These are phyloP conservation scores for Boletus pseudopeckii DNA, from an alignment of 768 basidiomycete genomes.

Conservation along the genomic window DNA sequence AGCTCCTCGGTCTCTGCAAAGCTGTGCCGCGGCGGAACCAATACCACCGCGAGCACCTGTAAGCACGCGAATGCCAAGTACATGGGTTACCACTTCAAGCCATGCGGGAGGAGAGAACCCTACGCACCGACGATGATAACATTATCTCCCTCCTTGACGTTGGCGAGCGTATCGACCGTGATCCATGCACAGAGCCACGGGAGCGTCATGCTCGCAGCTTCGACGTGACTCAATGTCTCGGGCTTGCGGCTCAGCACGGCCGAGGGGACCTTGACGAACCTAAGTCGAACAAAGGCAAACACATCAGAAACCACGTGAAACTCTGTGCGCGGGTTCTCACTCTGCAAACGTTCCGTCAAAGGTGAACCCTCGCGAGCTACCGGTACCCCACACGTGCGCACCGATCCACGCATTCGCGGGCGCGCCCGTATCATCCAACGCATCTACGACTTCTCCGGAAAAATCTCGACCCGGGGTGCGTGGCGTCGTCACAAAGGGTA, in stretches of 20 bases:
- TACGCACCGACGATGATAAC: slow-evolving; percentile 31
- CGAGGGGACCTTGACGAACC: slow-evolving; percentile 31
- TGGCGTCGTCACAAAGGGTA: slow-evolving; percentile 33
- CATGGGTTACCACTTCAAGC: neutral
- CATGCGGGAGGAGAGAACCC: neutral
- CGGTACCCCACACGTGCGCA: slow-evolving; percentile 35
- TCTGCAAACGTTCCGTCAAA: slow-evolving; percentile 35
- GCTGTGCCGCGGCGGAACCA: slow-evolving; percentile 33
- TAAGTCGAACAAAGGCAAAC: neutral
- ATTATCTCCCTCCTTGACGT: slow-evolving; percentile 32
- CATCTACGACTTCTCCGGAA: slow-evolving; percentile 34
- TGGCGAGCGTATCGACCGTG: slow-evolving; percentile 33
- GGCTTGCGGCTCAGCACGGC: slow-evolving; percentile 32
- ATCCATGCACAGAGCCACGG: slow-evolving; percentile 38
- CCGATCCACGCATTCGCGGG: slow-evolving; percentile 23
- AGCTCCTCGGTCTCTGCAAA: slow-evolving; percentile 31
- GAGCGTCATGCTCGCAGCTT: slow-evolving; percentile 34
- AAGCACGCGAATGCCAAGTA: neutral
- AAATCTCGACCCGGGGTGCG: slow-evolving; percentile 33
- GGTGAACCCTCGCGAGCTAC: slow-evolving; percentile 31
- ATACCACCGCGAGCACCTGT: slow-evolving; percentile 35
- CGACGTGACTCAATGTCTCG: slow-evolving; percentile 18
- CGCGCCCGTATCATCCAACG: slow-evolving; percentile 23
- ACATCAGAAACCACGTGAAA: neutral
- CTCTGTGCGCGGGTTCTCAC: slow-evolving; percentile 13